Evolutionary conservation across 129 eudicot genomes (phyloP), one percentile per base, ranked within the genome.

Genomic region (Chrysanthemum lavandulifolium): DNA sequence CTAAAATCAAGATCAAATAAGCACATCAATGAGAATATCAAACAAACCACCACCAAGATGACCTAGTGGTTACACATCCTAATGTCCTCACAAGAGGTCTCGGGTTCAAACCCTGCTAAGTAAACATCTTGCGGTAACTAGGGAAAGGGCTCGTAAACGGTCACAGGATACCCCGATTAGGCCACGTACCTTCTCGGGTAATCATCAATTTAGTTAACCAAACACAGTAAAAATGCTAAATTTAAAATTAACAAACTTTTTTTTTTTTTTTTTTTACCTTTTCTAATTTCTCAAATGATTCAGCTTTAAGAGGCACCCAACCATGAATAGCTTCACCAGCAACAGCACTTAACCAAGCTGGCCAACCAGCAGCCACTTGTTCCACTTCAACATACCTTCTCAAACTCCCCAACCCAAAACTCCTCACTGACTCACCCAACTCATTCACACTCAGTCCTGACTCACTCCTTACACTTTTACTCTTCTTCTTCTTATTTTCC

Each of bases 321-420:
- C 97, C 97, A 60, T 88, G 89, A 79, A 91, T 84, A 52, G 96
- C 96, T 82, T 86, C 93, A 65, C 96, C 87, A 23, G 96, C 96
- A 36, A 91, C 96, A 21, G 96, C 95, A 73, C 82, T 87, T 52
- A 91, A 89, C 97, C 97, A 91, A 69, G 94, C 95, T 61, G 97
- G 97, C 97, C 97, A 91, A n/a, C 97, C 97, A 58, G 97, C 97
- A 45, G 97, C 97, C 70, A 83, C 89, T 31, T 86, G 96, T 66
- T 88, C 96, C 7, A 84, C 89, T 71, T 84, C 96, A 51, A 82
- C 86, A 72, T 72, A 85, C 79, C 82, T 87, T 36, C 77, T 80
- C 90, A 88, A 82, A 62, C 82, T 86, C 69, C 97, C 96, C 57
- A 92, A 74, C 86, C 98, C 76, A 72, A 92, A 92, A 64, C 98